Evolutionary conservation across 352 stramenopile species (phyloP), one percentile per base, ranked within the genome.

Genomic region (Phytophthora citrophthora): DNA sequence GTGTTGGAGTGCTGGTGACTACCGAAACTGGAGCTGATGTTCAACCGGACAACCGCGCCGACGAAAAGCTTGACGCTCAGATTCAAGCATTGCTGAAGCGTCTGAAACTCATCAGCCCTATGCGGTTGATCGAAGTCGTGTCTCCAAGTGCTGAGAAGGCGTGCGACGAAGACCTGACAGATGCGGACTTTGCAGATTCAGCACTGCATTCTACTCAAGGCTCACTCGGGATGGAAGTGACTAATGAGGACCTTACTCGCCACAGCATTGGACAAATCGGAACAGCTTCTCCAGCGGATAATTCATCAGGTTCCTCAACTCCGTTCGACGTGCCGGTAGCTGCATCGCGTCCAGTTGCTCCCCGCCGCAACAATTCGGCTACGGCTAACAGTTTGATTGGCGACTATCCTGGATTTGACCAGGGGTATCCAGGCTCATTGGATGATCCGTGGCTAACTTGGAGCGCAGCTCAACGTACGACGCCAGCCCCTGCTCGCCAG

Each of bases 181-280:
- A 89, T 50, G 79, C 88, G 29, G 79, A 92, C 51, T 92, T 90
- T 68, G 81, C 86, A 8, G 77, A 92, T 43, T 81, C 77, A 0
- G 81, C 79, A 1, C 44, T 90, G 32, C 71, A 89, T 41, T 64
- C 68, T 1, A 66, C 72, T 20, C 65, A 89, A 36, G 64, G 79
- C 3, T 57, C 64, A 16, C 69, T 73, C 11, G 59, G 61, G 4
- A 74, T 90, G 32, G 26, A 57, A 52, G 66, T 79, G 4, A 75
- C 64, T 8, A 46, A 44, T n/a, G 57, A 69, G 16, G 68, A 72
- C 31, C 24, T 70, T 15, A 70, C 18, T 27, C 60, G 58, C 23
- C 52, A 69, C 23, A 47, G 34, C 1, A 52, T 53, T 12, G 40
- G 50, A 20, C 44, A 64, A 12, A 29, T 55, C 7, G 10, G 7